phyloP scores from a whole-genome alignment of 192 early-diverging fungal genomes.

The Coemansia sp. region DNA sequence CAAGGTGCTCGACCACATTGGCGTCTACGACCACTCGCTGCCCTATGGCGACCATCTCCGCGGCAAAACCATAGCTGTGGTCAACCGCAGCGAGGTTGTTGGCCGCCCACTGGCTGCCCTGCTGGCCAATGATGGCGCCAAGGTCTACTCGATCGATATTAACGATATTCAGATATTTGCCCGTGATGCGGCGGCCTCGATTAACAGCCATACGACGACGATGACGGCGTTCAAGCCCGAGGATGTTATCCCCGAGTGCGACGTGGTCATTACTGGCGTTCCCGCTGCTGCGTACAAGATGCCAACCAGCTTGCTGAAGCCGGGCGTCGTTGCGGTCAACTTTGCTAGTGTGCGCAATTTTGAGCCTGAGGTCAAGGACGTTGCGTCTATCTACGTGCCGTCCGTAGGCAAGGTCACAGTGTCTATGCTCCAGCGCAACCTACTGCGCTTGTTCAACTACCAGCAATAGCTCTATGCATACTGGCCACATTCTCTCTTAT shows the following conservation, averaged over 20 bases:
- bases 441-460: slow-evolving; percentile 84
- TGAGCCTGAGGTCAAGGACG: slow-evolving; percentile 87
- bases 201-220: slow-evolving; percentile 64
- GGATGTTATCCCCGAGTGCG: slow-evolving; percentile 80
- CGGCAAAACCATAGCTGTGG: slow-evolving; percentile 86
- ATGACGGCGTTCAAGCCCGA: slow-evolving; percentile 71
- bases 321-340: slow-evolving; percentile 97
- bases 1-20: slow-evolving; percentile 95
- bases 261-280: slow-evolving; percentile 98
- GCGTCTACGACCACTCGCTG: slow-evolving; percentile 85
- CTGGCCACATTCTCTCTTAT: neutral
- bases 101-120: slow-evolving; percentile 96
- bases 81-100: slow-evolving; percentile 97
- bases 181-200: slow-evolving; percentile 64
- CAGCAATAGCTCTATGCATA: slow-evolving; percentile 24
- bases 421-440: slow-evolving; percentile 96
- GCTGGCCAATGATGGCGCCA: slow-evolving; percentile 97
- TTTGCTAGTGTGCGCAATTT: slow-evolving; percentile 97
- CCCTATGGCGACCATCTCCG: slow-evolving; percentile 93
- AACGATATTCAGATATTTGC: slow-evolving; percentile 78
- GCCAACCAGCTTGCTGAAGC: slow-evolving; percentile 80
- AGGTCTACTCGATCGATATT: slow-evolving; percentile 94
- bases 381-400: slow-evolving; percentile 93
- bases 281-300: slow-evolving; percentile 87
- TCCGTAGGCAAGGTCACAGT: slow-evolving; percentile 98